Base-by-base conservation (phyloP, 345 rosid species). In the Viola odorata region DNA sequence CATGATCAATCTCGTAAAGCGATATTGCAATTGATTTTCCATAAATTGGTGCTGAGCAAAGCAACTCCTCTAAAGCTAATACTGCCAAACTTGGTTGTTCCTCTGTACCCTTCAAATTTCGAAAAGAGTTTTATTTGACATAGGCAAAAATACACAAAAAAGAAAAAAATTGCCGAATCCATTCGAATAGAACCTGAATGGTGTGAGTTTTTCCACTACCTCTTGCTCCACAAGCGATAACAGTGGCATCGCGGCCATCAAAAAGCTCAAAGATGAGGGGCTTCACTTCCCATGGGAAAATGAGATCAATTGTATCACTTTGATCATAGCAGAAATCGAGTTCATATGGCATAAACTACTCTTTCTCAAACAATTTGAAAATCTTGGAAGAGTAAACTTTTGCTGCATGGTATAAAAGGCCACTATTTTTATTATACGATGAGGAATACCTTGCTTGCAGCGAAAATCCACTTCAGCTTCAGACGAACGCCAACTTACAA, bases 141-240 rank as follows among this genome's bases (percentile, higher is more conserved):
- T n/a, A n/a, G 17, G 7, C 11, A 38, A 32, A 39, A 39, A 50
- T 1, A 41, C 44, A 4, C 17, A 12, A 1, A 9, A n/a, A 52
- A 41, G 0, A 7, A 45, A 1, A 23, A 23, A 23, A n/a, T n/a
- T 23, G 32, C 32, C 32, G 32, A 23, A 23, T 23, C 32, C 32
- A 23, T 0, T 17, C 0, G 6, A 60, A 7, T 6, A 56, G 17
- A 50, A 91, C 96, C 92, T 84, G 85, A 14, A 85, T 74, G 11
- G 81, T 49, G 69, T 67, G 63, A 12, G 86, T 80, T 67, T 87
- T 91, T 36, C 91, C 96, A 10, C 84, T 79, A 60, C 77, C 70
- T 66, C 82, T 80, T 9, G 97, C 89, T 69, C 97, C 97, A 5
- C 45, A 77, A 3, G 91, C 96, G 74, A 91, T 69, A 5, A 85